A percentile compares a stretch with the other conserved stretches of the same genome.
Conservation (phyloP, 352 stramenopile genomes). For the Globisporangium radiosum region DNA sequence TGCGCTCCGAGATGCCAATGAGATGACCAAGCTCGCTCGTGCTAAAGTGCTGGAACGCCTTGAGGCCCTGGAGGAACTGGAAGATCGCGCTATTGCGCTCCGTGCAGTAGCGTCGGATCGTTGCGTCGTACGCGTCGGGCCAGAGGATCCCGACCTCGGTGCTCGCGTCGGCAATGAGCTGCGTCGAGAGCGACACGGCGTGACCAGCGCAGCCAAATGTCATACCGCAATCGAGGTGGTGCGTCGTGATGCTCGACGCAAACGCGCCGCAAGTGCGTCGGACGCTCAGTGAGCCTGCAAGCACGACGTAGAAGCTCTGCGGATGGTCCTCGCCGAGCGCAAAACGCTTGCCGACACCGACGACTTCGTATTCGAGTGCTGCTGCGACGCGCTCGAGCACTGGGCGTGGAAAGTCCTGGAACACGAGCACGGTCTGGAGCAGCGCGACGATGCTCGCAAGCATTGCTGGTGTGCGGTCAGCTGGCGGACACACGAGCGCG, state of each 20-base stretch:
- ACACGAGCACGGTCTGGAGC: slow-evolving; percentile 54
- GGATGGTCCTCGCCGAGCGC: slow-evolving; percentile 46
- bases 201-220: slow-evolving; percentile 60
- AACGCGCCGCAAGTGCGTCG: slow-evolving; percentile 57
- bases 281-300: slow-evolving; percentile 50
- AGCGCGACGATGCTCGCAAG: slow-evolving; percentile 37
- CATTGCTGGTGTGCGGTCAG: slow-evolving; percentile 34
- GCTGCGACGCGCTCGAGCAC: slow-evolving; percentile 36
- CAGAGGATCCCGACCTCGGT: slow-evolving; percentile 63
- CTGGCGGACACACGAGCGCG: slow-evolving; percentile 39
- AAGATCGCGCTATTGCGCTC: slow-evolving; percentile 62
- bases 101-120: slow-evolving; percentile 48
- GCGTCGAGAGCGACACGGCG: slow-evolving; percentile 31
- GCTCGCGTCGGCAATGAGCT: slow-evolving; percentile 58
- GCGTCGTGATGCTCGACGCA: slow-evolving; percentile 50
- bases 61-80: slow-evolving; percentile 58
- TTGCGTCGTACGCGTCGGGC: slow-evolving; percentile 45
- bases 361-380: slow-evolving; percentile 62
- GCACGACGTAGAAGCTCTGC: slow-evolving; percentile 61
- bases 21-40: slow-evolving; percentile 62
- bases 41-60: slow-evolving; percentile 49
- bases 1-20: slow-evolving; percentile 66
- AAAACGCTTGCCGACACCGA: slow-evolving; percentile 57
- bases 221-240: slow-evolving; percentile 47
- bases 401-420: slow-evolving; percentile 50